These are phyloP conservation scores for Calocybe gangraenosa DNA, from an alignment of 768 basidiomycete species.

Conservation along the genomic window DNA sequence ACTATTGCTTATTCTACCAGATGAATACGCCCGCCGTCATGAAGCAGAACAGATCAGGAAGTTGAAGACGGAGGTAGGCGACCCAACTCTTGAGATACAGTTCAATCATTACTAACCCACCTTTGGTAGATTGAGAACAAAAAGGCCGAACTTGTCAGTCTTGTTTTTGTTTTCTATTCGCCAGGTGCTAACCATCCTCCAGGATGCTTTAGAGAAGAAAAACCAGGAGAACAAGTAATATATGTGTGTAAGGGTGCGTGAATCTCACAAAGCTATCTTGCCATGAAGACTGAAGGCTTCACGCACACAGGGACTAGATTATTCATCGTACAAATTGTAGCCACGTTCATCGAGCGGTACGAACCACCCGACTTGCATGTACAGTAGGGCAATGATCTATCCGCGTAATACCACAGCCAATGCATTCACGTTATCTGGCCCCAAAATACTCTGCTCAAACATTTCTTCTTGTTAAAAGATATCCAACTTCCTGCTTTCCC, in stretches of 20 bases:
- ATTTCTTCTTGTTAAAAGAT: too few species aligned
- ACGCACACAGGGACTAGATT: too few species aligned
- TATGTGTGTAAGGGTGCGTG: neutral
- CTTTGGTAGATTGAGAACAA: constrained; percentile 28
- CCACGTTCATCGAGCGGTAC: too few species aligned
- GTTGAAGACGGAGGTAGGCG: constrained; percentile 49
- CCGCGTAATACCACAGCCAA: too few species aligned
- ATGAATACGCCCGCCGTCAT: constrained; percentile 59
- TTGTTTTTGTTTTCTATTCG: neutral
- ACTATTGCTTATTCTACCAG: constrained; percentile 28
- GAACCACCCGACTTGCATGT: too few species aligned
- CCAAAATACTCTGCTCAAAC: too few species aligned
- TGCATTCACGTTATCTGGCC: too few species aligned
- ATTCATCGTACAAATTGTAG: too few species aligned
- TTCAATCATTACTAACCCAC: neutral
- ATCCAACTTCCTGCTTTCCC: too few species aligned
- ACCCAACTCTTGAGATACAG: neutral
- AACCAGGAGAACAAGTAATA: constrained; percentile 19
- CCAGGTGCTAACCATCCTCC: neutral
- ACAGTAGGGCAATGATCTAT: too few species aligned
- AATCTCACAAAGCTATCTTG: too few species aligned
- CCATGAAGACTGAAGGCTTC: too few species aligned
- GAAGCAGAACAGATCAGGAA: constrained; percentile 57
- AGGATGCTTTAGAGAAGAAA: constrained; percentile 22
- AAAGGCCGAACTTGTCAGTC: constrained; percentile 30